phyloP scores from a whole-genome alignment of 192 early-diverging fungal species.

The Spinellus fusiger region DNA sequence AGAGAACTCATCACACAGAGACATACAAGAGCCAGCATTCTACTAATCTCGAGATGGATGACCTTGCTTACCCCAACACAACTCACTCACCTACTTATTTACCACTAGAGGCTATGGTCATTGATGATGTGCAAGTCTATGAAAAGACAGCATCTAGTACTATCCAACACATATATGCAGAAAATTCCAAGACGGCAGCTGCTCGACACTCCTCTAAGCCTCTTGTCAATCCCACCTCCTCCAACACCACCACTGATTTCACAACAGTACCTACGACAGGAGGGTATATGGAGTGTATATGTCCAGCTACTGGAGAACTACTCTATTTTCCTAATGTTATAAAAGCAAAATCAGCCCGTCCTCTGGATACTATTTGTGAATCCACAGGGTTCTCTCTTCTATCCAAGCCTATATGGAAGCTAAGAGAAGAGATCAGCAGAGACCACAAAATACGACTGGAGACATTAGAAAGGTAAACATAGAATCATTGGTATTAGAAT shows the following conservation, averaged over 20 bases:
- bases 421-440: slow-evolving; percentile 6
- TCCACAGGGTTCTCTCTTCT: slow-evolving; percentile 1
- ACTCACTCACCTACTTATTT: background rate
- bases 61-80: background rate
- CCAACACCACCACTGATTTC: slow-evolving; percentile 16
- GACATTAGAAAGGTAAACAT: slow-evolving; percentile 11
- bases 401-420: slow-evolving; percentile 14
- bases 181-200: background rate
- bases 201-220: too few relatives aligned
- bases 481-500: background rate
- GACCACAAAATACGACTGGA: background rate
- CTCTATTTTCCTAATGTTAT: slow-evolving; percentile 42
- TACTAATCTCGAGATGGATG: background rate
- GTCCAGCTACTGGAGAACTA: slow-evolving; percentile 23
- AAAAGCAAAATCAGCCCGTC: background rate
- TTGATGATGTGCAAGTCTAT: background rate
- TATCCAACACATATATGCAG: background rate
- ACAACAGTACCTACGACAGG: slow-evolving; percentile 36
- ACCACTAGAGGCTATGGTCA: slow-evolving; percentile 10
- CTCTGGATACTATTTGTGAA: background rate
- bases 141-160: background rate
- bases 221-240: background rate
- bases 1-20: background rate
- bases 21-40: background rate
- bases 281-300: slow-evolving; percentile 33